These are phyloP conservation scores for Epichloe bromicola DNA, from an alignment of 2,329 filamentous ascomycete genomes.

Conservation along the genomic window DNA sequence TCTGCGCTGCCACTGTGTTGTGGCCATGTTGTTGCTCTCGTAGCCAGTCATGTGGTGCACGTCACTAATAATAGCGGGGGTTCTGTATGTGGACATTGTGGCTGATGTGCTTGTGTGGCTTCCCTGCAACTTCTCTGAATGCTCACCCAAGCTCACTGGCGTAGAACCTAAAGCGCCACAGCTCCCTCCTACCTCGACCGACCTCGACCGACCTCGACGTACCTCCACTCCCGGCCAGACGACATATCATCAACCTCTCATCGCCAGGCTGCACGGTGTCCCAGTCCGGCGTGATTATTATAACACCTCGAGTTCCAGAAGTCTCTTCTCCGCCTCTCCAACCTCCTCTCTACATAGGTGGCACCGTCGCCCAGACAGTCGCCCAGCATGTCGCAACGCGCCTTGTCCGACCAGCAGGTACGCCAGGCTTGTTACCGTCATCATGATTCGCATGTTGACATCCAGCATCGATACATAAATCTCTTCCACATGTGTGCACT, in stretches of 20 bases:
- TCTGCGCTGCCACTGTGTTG: no score
- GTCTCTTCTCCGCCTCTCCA: constrained; percentile 6
- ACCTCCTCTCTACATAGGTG: constrained; percentile 11
- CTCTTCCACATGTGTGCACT: neutral
- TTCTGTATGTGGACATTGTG: neutral
- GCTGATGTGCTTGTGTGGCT: neutral
- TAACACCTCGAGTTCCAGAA: neutral
- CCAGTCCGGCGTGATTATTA: neutral
- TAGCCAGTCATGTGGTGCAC: constrained; percentile 1
- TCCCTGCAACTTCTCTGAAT: neutral
- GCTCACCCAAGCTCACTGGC: neutral
- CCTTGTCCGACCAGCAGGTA: constrained; percentile 96
- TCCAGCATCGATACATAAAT: constrained; percentile 8
- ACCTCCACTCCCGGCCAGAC: constrained; percentile 8
- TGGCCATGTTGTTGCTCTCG: neutral
- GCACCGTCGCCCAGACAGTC: constrained; percentile 23
- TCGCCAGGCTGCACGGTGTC: neutral
- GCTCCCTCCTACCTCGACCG: constrained; percentile 10
- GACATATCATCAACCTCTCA: constrained; percentile 2
- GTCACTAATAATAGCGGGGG: neutral
- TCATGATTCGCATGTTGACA: constrained; percentile 8
- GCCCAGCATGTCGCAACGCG: constrained; percentile 82
- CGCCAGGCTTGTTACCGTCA: constrained; percentile 11
- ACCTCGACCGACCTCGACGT: neutral
- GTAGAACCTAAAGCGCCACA: constrained; percentile 15